Conservation (phyloP, 306 rosid species). For the Lithocarpus polystachyus region DNA sequence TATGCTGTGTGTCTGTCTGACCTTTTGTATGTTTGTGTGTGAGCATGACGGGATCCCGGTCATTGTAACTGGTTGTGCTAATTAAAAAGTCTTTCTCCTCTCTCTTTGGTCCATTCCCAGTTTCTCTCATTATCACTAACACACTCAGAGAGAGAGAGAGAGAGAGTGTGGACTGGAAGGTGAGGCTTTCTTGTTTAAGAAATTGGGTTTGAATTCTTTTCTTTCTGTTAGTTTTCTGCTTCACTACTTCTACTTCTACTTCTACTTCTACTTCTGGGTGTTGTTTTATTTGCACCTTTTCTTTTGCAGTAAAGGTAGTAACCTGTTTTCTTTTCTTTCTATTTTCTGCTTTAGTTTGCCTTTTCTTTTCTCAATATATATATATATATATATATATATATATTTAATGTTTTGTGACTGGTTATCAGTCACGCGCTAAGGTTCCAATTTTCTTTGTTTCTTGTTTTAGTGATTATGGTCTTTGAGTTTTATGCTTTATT, state of each 20-base stretch:
- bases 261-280: conserved; percentile 7
- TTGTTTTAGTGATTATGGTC: neutral
- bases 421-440: neutral
- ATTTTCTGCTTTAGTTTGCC: neutral
- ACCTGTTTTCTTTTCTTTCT: conserved; percentile 4
- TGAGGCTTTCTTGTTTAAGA: conserved; percentile 6
- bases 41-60: conserved; percentile 15
- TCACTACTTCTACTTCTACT: neutral
- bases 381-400: no score
- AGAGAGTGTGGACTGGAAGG: neutral
- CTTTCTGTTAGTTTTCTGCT: conserved; percentile 15
- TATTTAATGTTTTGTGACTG: no score
- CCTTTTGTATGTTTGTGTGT: neutral
- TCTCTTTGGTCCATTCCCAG: conserved; percentile 21
- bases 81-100: neutral
- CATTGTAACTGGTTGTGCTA: conserved; percentile 31
- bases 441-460: neutral
- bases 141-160: conserved; percentile 6
- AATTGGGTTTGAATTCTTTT: conserved; percentile 19
- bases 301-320: neutral
- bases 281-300: neutral
- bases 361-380: no score
- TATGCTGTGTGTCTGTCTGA: conserved; percentile 6
- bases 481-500: neutral
- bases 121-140: conserved; percentile 10